Conservation (phyloP, 495 filamentous ascomycete genomes). For the Talaromyces stipitatus region DNA sequence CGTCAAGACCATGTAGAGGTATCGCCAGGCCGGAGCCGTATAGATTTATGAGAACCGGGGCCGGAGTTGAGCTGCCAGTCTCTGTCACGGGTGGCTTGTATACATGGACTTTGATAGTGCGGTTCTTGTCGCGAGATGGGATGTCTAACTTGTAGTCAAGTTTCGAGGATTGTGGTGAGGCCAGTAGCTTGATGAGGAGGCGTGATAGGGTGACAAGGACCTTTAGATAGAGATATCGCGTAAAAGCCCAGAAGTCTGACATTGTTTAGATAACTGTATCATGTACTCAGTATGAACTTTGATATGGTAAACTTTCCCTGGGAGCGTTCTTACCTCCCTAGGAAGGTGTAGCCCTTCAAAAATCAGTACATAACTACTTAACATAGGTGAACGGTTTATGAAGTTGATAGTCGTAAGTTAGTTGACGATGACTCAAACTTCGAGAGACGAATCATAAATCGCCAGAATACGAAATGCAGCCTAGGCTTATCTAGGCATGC, state of each 20-base stretch:
- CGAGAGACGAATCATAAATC: too few relatives aligned
- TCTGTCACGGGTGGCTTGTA: constrained; percentile 21
- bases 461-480: too few relatives aligned
- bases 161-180: not conserved
- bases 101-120: constrained; percentile 38
- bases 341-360: too few relatives aligned
- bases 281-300: too few relatives aligned
- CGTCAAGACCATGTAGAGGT: constrained; percentile 33
- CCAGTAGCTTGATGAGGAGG: not conserved
- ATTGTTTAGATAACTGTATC: too few relatives aligned
- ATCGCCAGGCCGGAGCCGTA: constrained; percentile 38
- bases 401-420: too few relatives aligned
- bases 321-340: too few relatives aligned
- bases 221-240: not conserved
- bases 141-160: constrained; percentile 32
- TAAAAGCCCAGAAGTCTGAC: not conserved
- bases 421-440: too few relatives aligned
- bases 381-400: too few relatives aligned
- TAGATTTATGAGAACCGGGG: constrained; percentile 37
- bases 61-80: constrained; percentile 10
- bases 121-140: constrained; percentile 30
- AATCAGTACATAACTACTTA: too few relatives aligned
- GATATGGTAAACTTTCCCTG: too few relatives aligned
- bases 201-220: constrained; percentile 1
- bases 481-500: too few relatives aligned